phyloP scores from a whole-genome alignment of 169 alveolate species.

The Eimeria tenella region DNA sequence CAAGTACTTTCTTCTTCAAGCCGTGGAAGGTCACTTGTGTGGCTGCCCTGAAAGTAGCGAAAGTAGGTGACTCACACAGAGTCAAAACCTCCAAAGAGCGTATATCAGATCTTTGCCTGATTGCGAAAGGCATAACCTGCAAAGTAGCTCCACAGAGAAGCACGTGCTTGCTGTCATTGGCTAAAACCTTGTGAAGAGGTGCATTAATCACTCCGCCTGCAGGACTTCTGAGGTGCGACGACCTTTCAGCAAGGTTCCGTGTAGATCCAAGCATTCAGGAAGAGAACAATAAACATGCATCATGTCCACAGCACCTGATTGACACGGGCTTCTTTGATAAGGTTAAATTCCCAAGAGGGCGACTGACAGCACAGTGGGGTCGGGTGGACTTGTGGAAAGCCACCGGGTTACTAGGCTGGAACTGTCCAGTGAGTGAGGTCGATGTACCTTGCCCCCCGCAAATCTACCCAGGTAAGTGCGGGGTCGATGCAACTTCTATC shows the following conservation, averaged over 20 bases:
- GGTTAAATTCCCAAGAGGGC: slow-evolving; percentile 36
- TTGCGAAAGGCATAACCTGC: no score
- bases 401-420: slow-evolving; percentile 1
- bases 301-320: slow-evolving; percentile 40
- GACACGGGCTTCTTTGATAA: slow-evolving; percentile 42
- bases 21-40: slow-evolving; percentile 72
- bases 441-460: slow-evolving; percentile 35
- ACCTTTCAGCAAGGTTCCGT: slow-evolving; percentile 30
- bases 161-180: no score
- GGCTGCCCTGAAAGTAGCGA: slow-evolving; percentile 13
- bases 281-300: background rate
- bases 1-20: slow-evolving; percentile 55
- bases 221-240: slow-evolving; percentile 53
- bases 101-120: no score
- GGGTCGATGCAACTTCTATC: slow-evolving; percentile 44
- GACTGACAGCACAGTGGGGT: slow-evolving; percentile 50
- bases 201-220: background rate
- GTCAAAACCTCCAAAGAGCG: background rate
- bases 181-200: no score
- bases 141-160: no score
- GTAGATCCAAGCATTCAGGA: slow-evolving; percentile 43
- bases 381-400: slow-evolving; percentile 26
- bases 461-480: slow-evolving; percentile 46
- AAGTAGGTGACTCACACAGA: slow-evolving; percentile 26
- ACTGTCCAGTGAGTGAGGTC: slow-evolving; percentile 44